Percentiles rank a stretch among this genome's conserved stretches.
phyloP scores from a whole-genome alignment of 345 rosid genomes.

The Moricandia moricandioides region DNA sequence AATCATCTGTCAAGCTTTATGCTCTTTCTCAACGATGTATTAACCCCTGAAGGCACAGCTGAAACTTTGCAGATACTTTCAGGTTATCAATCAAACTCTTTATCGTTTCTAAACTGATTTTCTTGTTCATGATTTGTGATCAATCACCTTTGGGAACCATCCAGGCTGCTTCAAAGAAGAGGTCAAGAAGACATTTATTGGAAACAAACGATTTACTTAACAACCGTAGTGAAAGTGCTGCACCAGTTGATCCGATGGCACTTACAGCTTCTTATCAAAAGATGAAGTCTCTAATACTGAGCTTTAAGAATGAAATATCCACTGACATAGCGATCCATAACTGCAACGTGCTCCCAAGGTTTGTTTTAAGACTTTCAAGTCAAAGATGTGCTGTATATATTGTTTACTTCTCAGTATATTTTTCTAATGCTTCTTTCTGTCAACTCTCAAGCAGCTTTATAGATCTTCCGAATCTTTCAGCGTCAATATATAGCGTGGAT shows the following conservation, averaged over 20 bases:
- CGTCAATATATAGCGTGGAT: slow-evolving; percentile 81
- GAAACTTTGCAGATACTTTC: slow-evolving; percentile 77
- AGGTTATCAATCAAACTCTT: slow-evolving; percentile 50
- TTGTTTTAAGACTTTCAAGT: slow-evolving; percentile 11
- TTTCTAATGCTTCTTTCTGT: slow-evolving; percentile 27
- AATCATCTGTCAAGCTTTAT: slow-evolving; percentile 85
- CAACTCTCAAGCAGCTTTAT: slow-evolving; percentile 63
- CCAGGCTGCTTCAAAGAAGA: slow-evolving; percentile 82
- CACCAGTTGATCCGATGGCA: slow-evolving; percentile 47
- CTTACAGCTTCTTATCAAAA: slow-evolving; percentile 66
- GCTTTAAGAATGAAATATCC: slow-evolving; percentile 66
- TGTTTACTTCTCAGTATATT: neutral
- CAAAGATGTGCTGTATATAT: neutral
- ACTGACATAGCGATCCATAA: slow-evolving; percentile 85
- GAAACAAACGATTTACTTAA: slow-evolving; percentile 76
- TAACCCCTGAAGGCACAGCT: slow-evolving; percentile 84
- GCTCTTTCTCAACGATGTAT: slow-evolving; percentile 82
- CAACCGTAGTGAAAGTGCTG: slow-evolving; percentile 47
- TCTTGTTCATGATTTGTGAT: slow-evolving; percentile 13
- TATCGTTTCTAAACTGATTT: neutral
- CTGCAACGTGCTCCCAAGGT: slow-evolving; percentile 84
- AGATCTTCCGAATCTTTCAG: slow-evolving; percentile 83
- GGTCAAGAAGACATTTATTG: slow-evolving; percentile 69
- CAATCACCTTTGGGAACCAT: slow-evolving; percentile 12
- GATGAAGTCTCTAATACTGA: slow-evolving; percentile 70